Percentiles rank a stretch among this genome's conserved stretches.
Conservation (phyloP, 306 rosid species). For the Pyrus bretschneideri region DNA sequence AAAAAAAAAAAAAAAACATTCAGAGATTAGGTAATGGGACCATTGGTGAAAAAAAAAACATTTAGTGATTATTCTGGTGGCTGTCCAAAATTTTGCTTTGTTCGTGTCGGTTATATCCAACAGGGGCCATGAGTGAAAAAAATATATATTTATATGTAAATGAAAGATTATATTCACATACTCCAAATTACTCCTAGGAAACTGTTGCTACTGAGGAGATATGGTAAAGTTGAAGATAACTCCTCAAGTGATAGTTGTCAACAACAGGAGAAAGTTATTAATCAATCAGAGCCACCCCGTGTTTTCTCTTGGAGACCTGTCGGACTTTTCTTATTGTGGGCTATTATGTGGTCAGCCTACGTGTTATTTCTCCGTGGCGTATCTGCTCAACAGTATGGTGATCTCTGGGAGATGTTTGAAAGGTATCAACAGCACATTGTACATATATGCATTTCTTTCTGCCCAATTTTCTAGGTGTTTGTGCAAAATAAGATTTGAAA, state of each 20-base stretch:
- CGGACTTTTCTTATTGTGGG: slow-evolving; percentile 48
- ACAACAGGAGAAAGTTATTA: slow-evolving; percentile 34
- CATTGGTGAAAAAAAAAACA: no score
- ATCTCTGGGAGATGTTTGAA: slow-evolving; percentile 76
- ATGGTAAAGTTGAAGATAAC: slow-evolving; percentile 29
- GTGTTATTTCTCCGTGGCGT: slow-evolving; percentile 62
- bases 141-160: no score
- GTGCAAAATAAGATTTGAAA: background rate
- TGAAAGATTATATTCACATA: no score
- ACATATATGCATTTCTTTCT: background rate
- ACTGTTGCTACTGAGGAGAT: slow-evolving; percentile 37
- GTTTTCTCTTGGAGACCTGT: slow-evolving; percentile 64
- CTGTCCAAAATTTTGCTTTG: no score
- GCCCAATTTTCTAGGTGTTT: background rate
- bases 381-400: slow-evolving; percentile 61
- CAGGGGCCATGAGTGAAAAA: no score
- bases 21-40: no score
- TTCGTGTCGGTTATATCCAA: no score
- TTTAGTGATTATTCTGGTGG: no score
- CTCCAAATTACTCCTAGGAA: slow-evolving; percentile 36
- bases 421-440: slow-evolving; percentile 43
- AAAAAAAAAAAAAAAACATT: no score
- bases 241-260: slow-evolving; percentile 27
- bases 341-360: slow-evolving; percentile 63
- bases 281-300: slow-evolving; percentile 20